Percentiles rank a stretch among this genome's conserved stretches.
These are phyloP conservation scores for Phytophthora fragariae DNA, from an alignment of 352 stramenopile species.

Conservation along the genomic window DNA sequence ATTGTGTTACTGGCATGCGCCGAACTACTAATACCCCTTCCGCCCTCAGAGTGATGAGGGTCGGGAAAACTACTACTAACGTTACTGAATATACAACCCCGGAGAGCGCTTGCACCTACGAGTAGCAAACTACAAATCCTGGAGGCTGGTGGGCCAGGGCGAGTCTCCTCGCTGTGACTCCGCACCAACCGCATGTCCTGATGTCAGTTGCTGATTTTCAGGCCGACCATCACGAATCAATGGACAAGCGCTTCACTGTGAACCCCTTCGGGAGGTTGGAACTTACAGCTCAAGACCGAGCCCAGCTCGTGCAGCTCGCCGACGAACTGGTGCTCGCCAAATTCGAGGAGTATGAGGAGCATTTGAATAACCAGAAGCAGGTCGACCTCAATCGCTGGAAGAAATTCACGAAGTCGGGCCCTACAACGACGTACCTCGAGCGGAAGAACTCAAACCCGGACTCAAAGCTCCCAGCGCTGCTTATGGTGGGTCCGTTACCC, in stretches of 20 bases:
- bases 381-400: conserved; percentile 23
- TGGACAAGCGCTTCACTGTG: background rate
- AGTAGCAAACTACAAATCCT: too few species aligned
- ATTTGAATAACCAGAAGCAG: conserved; percentile 15
- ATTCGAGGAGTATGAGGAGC: conserved; percentile 24
- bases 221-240: background rate
- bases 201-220: background rate
- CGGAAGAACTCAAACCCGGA: conserved; percentile 24
- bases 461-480: conserved; percentile 23
- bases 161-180: too few species aligned
- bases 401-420: conserved; percentile 12
- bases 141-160: too few species aligned
- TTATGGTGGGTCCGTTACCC: conserved; percentile 31
- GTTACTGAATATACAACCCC: too few species aligned
- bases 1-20: too few species aligned
- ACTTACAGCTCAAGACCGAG: conserved; percentile 7
- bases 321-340: conserved; percentile 17
- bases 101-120: too few species aligned
- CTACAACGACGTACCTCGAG: conserved; percentile 15
- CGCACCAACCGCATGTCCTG: background rate
- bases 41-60: too few species aligned
- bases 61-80: too few species aligned
- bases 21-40: too few species aligned
- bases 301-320: conserved; percentile 21
- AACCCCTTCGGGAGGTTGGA: background rate